Percentiles rank a stretch among this genome's conserved stretches.
phyloP scores from a whole-genome alignment of 2,329 filamentous ascomycete species.

The Ambrosiella beaveri region DNA sequence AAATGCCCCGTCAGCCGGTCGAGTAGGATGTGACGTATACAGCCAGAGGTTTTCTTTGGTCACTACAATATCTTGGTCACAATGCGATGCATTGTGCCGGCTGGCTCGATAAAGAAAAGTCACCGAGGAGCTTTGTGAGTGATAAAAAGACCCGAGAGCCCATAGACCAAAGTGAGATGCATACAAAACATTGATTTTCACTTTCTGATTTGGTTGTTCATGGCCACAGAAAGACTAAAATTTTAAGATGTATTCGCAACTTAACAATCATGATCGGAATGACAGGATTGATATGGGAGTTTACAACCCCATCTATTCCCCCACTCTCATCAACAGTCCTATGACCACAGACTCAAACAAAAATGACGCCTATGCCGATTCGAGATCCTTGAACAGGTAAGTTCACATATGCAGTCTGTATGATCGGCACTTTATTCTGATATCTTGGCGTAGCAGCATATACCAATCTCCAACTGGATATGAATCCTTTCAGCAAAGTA shows the following conservation, averaged over 20 bases:
- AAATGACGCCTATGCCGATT: neutral
- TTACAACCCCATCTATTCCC: neutral
- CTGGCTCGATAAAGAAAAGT: no score
- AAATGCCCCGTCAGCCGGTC: no score
- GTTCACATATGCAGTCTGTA: neutral
- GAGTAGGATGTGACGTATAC: no score
- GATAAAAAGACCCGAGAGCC: no score
- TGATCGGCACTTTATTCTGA: neutral
- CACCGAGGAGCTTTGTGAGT: no score
- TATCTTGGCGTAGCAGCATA: neutral
- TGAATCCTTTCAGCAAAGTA: neutral
- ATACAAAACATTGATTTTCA: neutral
- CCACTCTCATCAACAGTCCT: neutral
- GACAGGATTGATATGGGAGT: neutral
- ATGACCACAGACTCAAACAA: neutral
- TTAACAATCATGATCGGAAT: neutral
- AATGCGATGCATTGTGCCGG: no score
- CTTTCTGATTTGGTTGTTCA: neutral
- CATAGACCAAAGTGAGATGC: no score
- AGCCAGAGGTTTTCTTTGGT: no score
- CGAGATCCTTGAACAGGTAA: neutral
- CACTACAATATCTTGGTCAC: no score
- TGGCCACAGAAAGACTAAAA: neutral
- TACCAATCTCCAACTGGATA: neutral
- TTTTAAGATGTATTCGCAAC: neutral